Percentiles rank a stretch among this genome's conserved stretches.
Conservation (phyloP, 2,329 filamentous ascomycete species). For the Hypoxylon sp. region DNA sequence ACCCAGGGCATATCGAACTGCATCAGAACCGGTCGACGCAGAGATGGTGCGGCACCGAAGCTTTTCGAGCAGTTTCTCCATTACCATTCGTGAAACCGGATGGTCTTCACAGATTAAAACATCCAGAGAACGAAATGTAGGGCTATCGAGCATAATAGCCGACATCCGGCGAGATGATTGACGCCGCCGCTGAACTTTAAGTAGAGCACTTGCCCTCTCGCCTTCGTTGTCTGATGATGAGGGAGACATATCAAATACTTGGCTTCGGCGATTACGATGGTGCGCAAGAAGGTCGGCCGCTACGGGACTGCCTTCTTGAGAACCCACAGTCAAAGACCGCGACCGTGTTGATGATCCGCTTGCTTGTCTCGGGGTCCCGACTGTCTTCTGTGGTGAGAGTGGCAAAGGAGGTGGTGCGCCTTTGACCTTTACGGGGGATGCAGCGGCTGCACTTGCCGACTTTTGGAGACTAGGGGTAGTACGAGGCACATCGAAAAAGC, state of each 20-base stretch:
- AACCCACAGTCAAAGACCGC: constrained; percentile 92
- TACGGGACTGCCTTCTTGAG: constrained; percentile 88
- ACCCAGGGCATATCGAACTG: constrained; percentile 92
- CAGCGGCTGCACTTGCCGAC: constrained; percentile 67
- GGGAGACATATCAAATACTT: constrained; percentile 95
- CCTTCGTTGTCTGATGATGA: constrained; percentile 98
- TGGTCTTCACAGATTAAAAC: constrained; percentile 98
- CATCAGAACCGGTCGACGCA: constrained; percentile 90
- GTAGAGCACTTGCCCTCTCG: constrained; percentile 87
- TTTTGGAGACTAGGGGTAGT: constrained; percentile 72
- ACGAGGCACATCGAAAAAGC: constrained; percentile 80
- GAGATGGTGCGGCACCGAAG: constrained; percentile 94
- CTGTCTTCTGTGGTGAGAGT: constrained; percentile 74
- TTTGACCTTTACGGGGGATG: constrained; percentile 71
- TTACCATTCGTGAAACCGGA: constrained; percentile 96
- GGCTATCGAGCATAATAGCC: constrained; percentile 88
- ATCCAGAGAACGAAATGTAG: constrained; percentile 90
- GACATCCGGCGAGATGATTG: constrained; percentile 96
- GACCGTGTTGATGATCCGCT: constrained; percentile 78
- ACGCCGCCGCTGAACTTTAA: constrained; percentile 93
- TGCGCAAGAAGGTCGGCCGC: constrained; percentile 76
- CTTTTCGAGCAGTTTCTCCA: constrained; percentile 98
- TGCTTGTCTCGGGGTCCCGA: constrained; percentile 71
- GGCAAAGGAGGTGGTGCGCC: constrained; percentile 63
- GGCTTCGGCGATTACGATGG: constrained; percentile 92